Conservation (phyloP, 805 yeast genomes). For the Kazachstania taianensis region DNA sequence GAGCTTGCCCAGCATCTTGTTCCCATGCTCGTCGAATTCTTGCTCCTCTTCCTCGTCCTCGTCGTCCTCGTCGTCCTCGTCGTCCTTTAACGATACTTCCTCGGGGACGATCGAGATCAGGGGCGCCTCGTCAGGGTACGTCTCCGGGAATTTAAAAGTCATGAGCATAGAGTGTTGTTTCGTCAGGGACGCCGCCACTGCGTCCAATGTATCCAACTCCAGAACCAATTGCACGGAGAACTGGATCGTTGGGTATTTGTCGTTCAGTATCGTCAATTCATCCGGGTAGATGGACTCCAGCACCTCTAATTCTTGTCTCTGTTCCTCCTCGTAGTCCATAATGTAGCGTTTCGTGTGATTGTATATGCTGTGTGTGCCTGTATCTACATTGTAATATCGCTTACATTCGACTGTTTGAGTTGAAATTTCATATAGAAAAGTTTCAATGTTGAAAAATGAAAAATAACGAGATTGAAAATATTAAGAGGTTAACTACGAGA, state of each 20-base stretch:
- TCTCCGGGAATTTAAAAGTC: constrained; percentile 61
- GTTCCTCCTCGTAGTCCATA: constrained; percentile 83
- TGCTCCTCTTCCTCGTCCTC: constrained; percentile 30
- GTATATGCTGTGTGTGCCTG: no score
- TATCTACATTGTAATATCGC: no score
- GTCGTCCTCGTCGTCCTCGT: constrained; percentile 30
- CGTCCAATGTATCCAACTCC: constrained; percentile 42
- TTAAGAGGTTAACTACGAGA: no score
- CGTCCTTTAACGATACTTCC: constrained; percentile 23
- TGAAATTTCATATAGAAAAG: no score
- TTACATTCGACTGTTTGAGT: no score
- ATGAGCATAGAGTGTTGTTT: constrained; percentile 47
- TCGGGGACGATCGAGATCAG: constrained; percentile 35
- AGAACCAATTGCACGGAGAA: constrained; percentile 40
- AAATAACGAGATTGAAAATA: no score
- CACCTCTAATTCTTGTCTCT: constrained; percentile 80
- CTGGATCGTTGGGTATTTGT: constrained; percentile 37
- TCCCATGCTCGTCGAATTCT: constrained; percentile 38
- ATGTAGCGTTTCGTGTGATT: no score
- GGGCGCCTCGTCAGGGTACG: constrained; percentile 77
- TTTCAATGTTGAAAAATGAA: no score
- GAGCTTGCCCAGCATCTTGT: constrained; percentile 36
- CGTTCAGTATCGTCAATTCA: constrained; percentile 43
- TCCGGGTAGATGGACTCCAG: constrained; percentile 90
- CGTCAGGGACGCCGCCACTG: constrained; percentile 30